Percentiles rank a stretch among this genome's conserved stretches.
Evolutionary conservation across 2,329 filamentous ascomycete species (phyloP).

Genomic region (Cryphonectria nitschkei): DNA sequence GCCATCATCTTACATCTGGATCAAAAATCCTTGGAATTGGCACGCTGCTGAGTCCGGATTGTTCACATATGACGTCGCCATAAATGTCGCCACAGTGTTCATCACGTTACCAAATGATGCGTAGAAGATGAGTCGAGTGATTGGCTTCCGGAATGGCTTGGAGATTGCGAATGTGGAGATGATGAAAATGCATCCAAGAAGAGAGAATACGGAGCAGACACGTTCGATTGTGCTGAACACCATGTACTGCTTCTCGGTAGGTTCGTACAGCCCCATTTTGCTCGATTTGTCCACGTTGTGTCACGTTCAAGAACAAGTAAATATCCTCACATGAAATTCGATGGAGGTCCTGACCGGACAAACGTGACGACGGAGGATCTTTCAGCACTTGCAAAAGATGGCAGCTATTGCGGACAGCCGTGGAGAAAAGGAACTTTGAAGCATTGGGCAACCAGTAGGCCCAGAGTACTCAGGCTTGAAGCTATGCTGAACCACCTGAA

Average conservation of each 20-base stretch:
- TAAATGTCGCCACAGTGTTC: slow-evolving; percentile 75
- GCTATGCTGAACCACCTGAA: not conserved
- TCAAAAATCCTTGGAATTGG: slow-evolving; percentile 76
- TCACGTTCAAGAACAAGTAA: not conserved
- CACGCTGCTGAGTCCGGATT: slow-evolving; percentile 57
- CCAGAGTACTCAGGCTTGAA: not conserved
- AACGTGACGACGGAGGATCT: not conserved
- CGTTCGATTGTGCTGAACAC: slow-evolving; percentile 66
- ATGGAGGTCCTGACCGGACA: not conserved
- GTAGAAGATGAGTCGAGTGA: slow-evolving; percentile 86
- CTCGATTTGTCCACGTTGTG: too few species aligned
- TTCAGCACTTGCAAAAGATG: not conserved
- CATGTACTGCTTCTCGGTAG: not conserved
- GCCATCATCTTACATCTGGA: slow-evolving; percentile 74
- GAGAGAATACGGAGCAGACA: slow-evolving; percentile 69
- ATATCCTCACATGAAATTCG: not conserved
- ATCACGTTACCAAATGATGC: slow-evolving; percentile 81
- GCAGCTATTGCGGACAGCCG: not conserved
- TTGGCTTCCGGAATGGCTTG: slow-evolving; percentile 77
- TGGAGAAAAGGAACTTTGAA: not conserved
- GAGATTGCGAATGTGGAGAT: slow-evolving; percentile 72
- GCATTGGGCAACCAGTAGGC: not conserved
- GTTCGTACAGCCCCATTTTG: slow-evolving; percentile 2
- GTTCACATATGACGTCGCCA: slow-evolving; percentile 64
- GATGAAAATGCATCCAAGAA: slow-evolving; percentile 73